Evolutionary conservation across 176 grass and related monocot genomes (phyloP).

Genomic region (Poa pratensis): DNA sequence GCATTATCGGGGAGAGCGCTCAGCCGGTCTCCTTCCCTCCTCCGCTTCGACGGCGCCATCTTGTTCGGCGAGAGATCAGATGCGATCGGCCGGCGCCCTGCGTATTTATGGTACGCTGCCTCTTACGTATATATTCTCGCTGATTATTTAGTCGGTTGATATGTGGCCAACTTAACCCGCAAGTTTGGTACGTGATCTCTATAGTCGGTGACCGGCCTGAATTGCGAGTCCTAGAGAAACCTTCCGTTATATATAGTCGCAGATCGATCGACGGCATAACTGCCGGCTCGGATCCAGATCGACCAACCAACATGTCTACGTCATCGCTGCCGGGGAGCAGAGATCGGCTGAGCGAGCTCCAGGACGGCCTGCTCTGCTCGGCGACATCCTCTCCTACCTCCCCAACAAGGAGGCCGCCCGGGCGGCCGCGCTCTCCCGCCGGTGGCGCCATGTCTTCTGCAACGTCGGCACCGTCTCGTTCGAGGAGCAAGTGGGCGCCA

Average conservation of each 20-base stretch:
- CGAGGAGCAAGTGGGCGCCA: too few relatives aligned
- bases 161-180: too few relatives aligned
- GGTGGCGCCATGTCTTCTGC: too few relatives aligned
- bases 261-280: too few relatives aligned
- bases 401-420: background rate
- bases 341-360: background rate
- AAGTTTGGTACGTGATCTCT: too few relatives aligned
- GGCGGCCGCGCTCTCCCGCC: too few relatives aligned
- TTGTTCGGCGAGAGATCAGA: background rate
- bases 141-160: background rate
- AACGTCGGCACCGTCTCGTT: too few relatives aligned
- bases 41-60: background rate
- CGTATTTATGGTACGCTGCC: background rate
- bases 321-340: background rate
- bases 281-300: background rate
- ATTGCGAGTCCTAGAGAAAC: too few relatives aligned
- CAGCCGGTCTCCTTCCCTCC: background rate
- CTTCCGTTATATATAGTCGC: too few relatives aligned
- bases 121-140: too few relatives aligned
- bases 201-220: too few relatives aligned
- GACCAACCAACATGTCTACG: background rate
- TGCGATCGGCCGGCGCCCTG: background rate
- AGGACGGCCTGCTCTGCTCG: background rate
- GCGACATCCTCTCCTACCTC: too few relatives aligned
- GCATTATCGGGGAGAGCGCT: slow-evolving; percentile 13